Base-by-base conservation (phyloP, 2,329 filamentous ascomycete genomes). In the Fusarium sulawesiense region DNA sequence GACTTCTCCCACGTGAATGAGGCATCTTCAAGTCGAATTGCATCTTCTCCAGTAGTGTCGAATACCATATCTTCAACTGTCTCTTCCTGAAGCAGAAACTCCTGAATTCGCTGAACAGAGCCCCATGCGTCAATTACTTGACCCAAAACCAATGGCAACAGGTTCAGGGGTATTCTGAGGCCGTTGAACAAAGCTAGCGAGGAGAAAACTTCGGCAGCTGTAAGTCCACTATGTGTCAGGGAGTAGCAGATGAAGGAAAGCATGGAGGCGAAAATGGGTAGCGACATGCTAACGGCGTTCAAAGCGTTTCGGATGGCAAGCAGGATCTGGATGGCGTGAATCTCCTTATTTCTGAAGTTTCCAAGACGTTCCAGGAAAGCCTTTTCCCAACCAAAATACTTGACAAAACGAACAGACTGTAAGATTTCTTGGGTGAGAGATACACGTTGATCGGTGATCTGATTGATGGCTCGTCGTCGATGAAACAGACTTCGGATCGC, bases 181-280 rank as follows among this genome's bases (percentile, higher is more conserved):
- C 92, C 90, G 79, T 98, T 98, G 86, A 98, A 99, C 10, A 98
- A 82, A 1, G 95, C 95, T 16, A 98, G 85, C 0, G 95, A 98
- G n/a, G 95, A 98, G 82, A 99, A 98, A 37, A 98, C 87, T 25
- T 90, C 85, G 0, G 94, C 93, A 1, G 96, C 90, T 2, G 88
- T 84, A 20, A 98, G 86, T 29, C 79, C 79, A 72, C 94, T 91
- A 61, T 91, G 84, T 2, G 89, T 86, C 40, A 91, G 80, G 2
- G 89, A 90, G 74, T 89, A 92, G 0, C 93, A 95, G 80, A 98
- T 95, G 79, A 98, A 98, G 0, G 95, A 89, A 42, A 98, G 80
- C 93, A 98, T 98, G 3, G 94, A 97, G 1, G 95, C 94, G 73
- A 98, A 98, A 56, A 97, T 92, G 9, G 96, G 95, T 76, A 97